These are phyloP conservation scores for Aspergillus heteromorphus DNA, from an alignment of 495 filamentous ascomycete species.

Conservation along the genomic window DNA sequence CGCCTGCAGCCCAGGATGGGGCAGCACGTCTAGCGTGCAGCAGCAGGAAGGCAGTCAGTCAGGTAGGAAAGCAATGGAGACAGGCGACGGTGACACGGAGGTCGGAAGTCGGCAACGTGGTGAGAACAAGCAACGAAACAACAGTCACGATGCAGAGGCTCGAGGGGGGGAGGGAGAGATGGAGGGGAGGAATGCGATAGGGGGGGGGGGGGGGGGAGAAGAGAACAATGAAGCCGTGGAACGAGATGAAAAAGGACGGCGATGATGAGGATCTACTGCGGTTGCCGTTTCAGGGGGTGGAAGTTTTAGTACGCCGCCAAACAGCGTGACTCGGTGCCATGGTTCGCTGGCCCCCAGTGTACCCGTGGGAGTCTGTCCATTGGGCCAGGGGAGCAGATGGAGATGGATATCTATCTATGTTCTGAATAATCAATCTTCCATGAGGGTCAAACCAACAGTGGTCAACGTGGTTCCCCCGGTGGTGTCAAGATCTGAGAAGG, in stretches of 20 bases:
- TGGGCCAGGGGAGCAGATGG: neutral
- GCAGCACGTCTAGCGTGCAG: conserved; percentile 24
- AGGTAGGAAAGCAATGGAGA: neutral
- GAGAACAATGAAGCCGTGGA: neutral
- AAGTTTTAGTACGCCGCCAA: conserved; percentile 17
- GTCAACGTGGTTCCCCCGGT: neutral
- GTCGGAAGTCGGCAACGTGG: conserved; percentile 5
- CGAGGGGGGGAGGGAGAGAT: neutral
- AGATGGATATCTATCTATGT: neutral
- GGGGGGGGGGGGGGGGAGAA: neutral
- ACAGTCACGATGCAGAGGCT: neutral
- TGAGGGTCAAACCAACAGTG: neutral
- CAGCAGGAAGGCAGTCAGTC: conserved; percentile 7
- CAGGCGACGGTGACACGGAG: conserved; percentile 5
- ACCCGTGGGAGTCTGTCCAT: neutral
- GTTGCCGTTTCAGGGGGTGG: conserved; percentile 22
- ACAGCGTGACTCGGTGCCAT: conserved; percentile 10
- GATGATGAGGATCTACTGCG: conserved; percentile 24
- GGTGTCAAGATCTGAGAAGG: no score
- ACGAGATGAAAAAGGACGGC: conserved; percentile 8
- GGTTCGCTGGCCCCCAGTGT: conserved; percentile 1
- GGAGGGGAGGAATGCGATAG: conserved; percentile 7
- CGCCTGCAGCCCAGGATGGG: conserved; percentile 32
- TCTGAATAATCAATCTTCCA: neutral
- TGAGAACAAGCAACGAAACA: neutral